Base-by-base conservation (phyloP, 345 rosid species). In the Eucalyptus grandis region DNA sequence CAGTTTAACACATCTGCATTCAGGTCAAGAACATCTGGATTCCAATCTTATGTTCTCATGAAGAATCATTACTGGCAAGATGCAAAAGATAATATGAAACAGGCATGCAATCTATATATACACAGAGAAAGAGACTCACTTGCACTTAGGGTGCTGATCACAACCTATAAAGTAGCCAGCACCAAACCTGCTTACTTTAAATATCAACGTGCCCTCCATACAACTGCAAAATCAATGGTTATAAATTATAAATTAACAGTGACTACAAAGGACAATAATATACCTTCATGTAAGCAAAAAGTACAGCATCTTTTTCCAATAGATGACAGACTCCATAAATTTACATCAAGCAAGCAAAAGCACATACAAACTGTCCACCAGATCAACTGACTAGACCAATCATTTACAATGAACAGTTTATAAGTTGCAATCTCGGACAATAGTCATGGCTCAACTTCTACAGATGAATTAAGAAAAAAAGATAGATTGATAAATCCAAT, bases 161-260 rank as follows among this genome's bases (percentile, higher is more conserved):
- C 99, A 98, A 87, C 99, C 98, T 88, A 98, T 94, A 89, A 96
- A 97, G 93, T 96, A 98, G 92, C 99, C 99, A 8, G 96, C 94
- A 87, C 97, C 99, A 89, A 87, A 93, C 90, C 94, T 94, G 90
- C 98, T 96, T 89, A 97, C 96, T 96, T 94, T 98, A 93, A 98
- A 97, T 90, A 92, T 92, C 94, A 98, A 92, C 53, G 94, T 94
- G 91, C 99, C 99, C 91, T 96, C 98, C 93, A 88, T 77, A 91
- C 99, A 98, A 90, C 99, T 98, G 97, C 90, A 93, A 91, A 81
- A 93, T 53, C n/a, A 34, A 86, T 27, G 30, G n/a, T n/a, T n/a
- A 49, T 15, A 86, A 14, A 86, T n/a, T n/a, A 49, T 15, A 86
- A 14, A 86, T 86, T 53, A 47, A 47, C 51, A 21, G 87, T 49